Base-by-base conservation (phyloP, 805 yeast genomes). In the Wickerhamiella spandovensis region DNA sequence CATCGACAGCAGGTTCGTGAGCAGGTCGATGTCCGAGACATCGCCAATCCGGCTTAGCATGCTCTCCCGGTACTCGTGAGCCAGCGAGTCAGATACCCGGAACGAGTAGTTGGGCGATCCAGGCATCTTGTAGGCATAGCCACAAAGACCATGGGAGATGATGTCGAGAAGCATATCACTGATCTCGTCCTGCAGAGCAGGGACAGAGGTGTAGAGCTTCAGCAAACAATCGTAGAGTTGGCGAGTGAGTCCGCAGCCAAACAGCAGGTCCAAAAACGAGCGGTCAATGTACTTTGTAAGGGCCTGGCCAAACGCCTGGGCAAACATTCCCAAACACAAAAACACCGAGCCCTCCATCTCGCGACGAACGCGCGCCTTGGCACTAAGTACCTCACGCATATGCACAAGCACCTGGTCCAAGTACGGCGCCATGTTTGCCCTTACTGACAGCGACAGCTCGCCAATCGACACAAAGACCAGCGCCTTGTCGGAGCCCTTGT, bases 291-390 rank as follows among this genome's bases (percentile, higher is more conserved):
- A 88, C 61, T 90, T 92, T 0, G 96, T 85, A 50, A 90, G 70
- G 0, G 95, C 95, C 12, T 95, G 94, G 0, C 97, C 97, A 15
- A 90, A 86, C 0, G 97, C 90, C 23, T 75, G 74, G 0, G 96
- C 89, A 37, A 92, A 68, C 66, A 86, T 84, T 0, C 94, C 86
- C 43, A 90, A 74, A 63, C 97, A 92, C 58, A 84, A 85, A 60
- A 89, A 90, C 20, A 90, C 77, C 1, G 95, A 88, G 0, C 85
- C 82, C 56, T 86, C 95, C 43, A 83, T 79, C 46, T 83, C 88
- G 60, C 79, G 82, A 52, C 89, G 73, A 2, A 62, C 66, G 30
- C 77, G 72, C n/a, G 71, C 68, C 58, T 77, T 80, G 7, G 82
- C 72, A 1, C 77, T 70, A 24, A 90, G 70, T 0, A 92, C 89